These are phyloP conservation scores for Erysimum cheiri DNA, from an alignment of 441 rosid species.

Conservation along the genomic window DNA sequence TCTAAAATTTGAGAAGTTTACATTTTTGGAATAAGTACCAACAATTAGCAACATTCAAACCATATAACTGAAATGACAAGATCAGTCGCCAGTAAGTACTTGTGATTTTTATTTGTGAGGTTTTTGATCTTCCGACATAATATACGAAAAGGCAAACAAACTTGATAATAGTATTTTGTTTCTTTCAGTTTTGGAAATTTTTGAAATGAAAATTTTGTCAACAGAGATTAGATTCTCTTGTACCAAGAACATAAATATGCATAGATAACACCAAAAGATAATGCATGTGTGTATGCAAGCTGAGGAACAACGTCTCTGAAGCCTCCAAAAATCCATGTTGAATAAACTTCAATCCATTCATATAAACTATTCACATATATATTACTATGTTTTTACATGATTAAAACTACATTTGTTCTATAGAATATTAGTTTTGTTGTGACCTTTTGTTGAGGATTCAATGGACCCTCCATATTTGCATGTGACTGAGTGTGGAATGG, in stretches of 20 bases:
- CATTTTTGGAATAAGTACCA: neutral
- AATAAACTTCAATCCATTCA: constrained; percentile 29
- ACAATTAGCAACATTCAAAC: neutral
- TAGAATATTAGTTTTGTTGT: constrained; percentile 41
- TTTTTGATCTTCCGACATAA: constrained; percentile 17
- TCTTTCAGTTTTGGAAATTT: constrained; percentile 24
- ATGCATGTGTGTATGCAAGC: constrained; percentile 47
- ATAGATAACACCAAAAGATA: constrained; percentile 44
- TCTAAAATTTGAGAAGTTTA: neutral
- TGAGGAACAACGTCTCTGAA: constrained; percentile 44
- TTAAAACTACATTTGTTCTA: constrained; percentile 26
- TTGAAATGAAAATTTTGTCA: constrained; percentile 26
- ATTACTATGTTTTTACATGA: constrained; percentile 13
- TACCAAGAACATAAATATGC: constrained; percentile 40
- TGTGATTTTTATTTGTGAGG: constrained; percentile 1
- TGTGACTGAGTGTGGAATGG: constrained; percentile 47
- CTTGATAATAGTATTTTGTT: constrained; percentile 8
- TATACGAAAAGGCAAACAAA: constrained; percentile 30
- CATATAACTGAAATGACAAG: neutral
- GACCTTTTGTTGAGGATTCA: constrained; percentile 46
- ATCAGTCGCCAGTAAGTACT: neutral
- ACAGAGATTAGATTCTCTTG: constrained; percentile 41
- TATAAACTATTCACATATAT: too few relatives aligned
- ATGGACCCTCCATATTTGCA: constrained; percentile 50
- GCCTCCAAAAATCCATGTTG: constrained; percentile 42